Evolutionary conservation across 805 yeast genomes (phyloP).

Genomic region (Grigorovia yakushimaensis): DNA sequence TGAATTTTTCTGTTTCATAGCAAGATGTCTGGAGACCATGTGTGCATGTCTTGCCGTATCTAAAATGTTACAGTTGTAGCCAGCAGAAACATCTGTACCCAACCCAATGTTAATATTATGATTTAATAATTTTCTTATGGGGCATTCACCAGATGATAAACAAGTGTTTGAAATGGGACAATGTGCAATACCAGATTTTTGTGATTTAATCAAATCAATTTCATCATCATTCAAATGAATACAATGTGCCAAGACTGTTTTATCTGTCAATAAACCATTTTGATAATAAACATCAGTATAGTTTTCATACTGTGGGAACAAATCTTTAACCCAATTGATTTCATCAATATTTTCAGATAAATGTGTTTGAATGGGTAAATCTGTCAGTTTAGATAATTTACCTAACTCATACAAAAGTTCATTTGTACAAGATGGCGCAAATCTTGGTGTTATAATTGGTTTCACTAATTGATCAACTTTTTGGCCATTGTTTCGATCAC

Average conservation of each 20-base stretch:
- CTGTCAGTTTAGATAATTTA: slow-evolving; percentile 33
- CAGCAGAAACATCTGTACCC: slow-evolving; percentile 77
- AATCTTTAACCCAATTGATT: slow-evolving; percentile 56
- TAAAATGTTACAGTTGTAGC: slow-evolving; percentile 56
- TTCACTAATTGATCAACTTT: slow-evolving; percentile 43
- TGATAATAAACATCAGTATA: slow-evolving; percentile 74
- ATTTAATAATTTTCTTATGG: slow-evolving; percentile 58
- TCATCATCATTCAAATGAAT: slow-evolving; percentile 65
- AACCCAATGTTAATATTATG: slow-evolving; percentile 66
- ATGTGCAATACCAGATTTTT: slow-evolving; percentile 70
- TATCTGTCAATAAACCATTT: slow-evolving; percentile 46
- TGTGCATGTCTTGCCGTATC: slow-evolving; percentile 61
- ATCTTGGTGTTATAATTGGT: slow-evolving; percentile 85
- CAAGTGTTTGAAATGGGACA: slow-evolving; percentile 90
- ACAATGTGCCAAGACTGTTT: slow-evolving; percentile 84
- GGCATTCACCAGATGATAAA: slow-evolving; percentile 83
- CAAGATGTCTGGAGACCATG: slow-evolving; percentile 59
- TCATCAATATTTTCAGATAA: slow-evolving; percentile 74
- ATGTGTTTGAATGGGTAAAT: slow-evolving; percentile 79
- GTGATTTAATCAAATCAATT: slow-evolving; percentile 41
- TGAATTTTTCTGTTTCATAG: slow-evolving; percentile 43
- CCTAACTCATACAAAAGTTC: slow-evolving; percentile 58
- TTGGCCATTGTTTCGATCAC: neutral
- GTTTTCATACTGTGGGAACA: slow-evolving; percentile 60
- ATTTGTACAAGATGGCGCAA: slow-evolving; percentile 79